phyloP scores from a whole-genome alignment of 2,329 filamentous ascomycete genomes.

The Diaporthe capsici region DNA sequence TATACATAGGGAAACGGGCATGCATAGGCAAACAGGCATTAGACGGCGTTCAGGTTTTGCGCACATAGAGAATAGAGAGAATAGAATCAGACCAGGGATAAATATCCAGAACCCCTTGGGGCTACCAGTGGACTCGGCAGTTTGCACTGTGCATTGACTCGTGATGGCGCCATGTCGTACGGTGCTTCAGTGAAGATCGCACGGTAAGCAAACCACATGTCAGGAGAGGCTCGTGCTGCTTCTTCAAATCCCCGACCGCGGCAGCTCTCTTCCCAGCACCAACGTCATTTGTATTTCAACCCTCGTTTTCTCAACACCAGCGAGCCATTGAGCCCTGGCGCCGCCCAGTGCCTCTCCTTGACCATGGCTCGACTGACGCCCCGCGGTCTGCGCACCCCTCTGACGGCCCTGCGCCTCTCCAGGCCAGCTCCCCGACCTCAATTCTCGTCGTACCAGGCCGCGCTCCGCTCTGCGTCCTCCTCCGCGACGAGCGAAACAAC shows the following conservation, averaged over 20 bases:
- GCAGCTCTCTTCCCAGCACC: neutral
- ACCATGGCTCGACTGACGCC: constrained; percentile 52
- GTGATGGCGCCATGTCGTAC: neutral
- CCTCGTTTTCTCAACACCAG: constrained; percentile 35
- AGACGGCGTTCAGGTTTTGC: constrained; percentile 34
- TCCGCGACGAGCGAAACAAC: constrained; percentile 41
- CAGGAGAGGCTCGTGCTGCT: constrained; percentile 33
- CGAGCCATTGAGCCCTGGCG: constrained; percentile 53
- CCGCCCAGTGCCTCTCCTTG: constrained; percentile 45
- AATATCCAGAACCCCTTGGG: neutral
- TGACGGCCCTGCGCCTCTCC: constrained; percentile 44
- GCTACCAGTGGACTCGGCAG: too few species aligned
- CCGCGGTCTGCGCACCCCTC: constrained; percentile 46
- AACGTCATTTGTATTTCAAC: constrained; percentile 26
- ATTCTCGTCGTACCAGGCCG: constrained; percentile 32
- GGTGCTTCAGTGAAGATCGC: neutral
- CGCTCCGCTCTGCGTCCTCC: constrained; percentile 46
- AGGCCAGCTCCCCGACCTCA: constrained; percentile 37
- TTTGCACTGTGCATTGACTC: constrained; percentile 26
- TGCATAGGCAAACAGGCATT: neutral
- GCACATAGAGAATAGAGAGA: neutral
- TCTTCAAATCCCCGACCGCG: constrained; percentile 9
- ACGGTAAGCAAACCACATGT: constrained; percentile 31
- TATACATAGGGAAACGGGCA: neutral
- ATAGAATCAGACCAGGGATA: neutral